Percentiles rank a stretch among this genome's conserved stretches.
These are phyloP conservation scores for Coemansia sp. DNA, from an alignment of 192 early-diverging fungal species.

Conservation along the genomic window DNA sequence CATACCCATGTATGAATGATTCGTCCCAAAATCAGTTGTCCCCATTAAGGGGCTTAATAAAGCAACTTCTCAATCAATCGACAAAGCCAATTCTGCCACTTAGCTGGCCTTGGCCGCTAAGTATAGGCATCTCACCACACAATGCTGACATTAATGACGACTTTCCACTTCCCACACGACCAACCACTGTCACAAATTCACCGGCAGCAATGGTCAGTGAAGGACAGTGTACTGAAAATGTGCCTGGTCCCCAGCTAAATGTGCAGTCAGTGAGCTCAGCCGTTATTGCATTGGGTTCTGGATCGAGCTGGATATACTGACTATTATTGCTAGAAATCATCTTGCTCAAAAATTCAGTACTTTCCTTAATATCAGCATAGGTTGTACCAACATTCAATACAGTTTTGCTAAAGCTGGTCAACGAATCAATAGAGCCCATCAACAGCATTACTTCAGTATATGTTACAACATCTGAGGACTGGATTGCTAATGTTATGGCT, in stretches of 20 bases:
- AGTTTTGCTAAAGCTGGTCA: conserved; percentile 11
- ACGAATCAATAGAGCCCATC: conserved; percentile 20
- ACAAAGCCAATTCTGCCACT: conserved; percentile 59
- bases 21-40: too few relatives aligned
- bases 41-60: too few relatives aligned
- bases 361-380: neutral
- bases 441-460: conserved; percentile 21
- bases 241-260: conserved; percentile 30
- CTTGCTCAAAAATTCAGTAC: conserved; percentile 5
- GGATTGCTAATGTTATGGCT: conserved; percentile 62
- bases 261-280: conserved; percentile 22
- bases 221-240: conserved; percentile 60
- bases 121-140: conserved; percentile 83
- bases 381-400: neutral
- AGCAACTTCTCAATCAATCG: too few relatives aligned
- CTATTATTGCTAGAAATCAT: conserved; percentile 1
- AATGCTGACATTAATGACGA: conserved; percentile 62
- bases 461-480: conserved; percentile 12
- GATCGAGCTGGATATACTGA: conserved; percentile 1
- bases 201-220: conserved; percentile 60
- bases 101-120: conserved; percentile 63
- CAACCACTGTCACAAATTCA: conserved; percentile 76
- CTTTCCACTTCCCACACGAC: conserved; percentile 78
- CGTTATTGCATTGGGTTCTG: neutral
- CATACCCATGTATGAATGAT: too few relatives aligned